Evolutionary conservation across 306 rosid species (phyloP).

Genomic region (Prosopis cineraria): DNA sequence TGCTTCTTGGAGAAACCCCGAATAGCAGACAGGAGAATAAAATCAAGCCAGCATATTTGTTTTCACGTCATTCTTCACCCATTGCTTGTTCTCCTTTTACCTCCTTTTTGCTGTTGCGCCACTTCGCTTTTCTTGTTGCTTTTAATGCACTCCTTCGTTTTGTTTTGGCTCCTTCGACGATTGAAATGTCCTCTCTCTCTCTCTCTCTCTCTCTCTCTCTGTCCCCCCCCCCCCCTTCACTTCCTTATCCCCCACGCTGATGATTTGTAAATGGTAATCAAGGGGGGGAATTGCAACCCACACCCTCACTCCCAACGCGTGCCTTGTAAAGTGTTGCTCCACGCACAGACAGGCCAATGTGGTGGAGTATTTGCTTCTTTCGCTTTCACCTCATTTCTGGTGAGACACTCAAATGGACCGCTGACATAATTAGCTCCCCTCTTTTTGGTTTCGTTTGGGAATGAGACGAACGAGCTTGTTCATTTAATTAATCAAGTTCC

Average conservation of each 20-base stretch:
- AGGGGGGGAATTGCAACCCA: background rate
- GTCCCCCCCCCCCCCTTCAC: too few relatives aligned
- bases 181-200: background rate
- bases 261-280: background rate
- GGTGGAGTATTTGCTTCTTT: background rate
- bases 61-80: constrained; percentile 49
- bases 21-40: constrained; percentile 51
- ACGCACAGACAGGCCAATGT: background rate
- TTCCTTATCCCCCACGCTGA: too few relatives aligned
- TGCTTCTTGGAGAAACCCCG: constrained; percentile 49
- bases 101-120: constrained; percentile 9
- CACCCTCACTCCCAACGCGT: constrained; percentile 5
- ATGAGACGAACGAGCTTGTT: too few relatives aligned
- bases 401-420: background rate
- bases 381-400: background rate
- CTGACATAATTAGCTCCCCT: background rate
- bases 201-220: constrained; percentile 24
- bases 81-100: background rate
- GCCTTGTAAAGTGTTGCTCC: background rate
- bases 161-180: constrained; percentile 48
- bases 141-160: constrained; percentile 15
- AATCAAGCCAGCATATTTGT: constrained; percentile 39
- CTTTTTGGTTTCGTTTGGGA: background rate
- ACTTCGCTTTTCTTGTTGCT: constrained; percentile 20
- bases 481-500: background rate